Base-by-base conservation (phyloP, 208 protist species). In the Strigomonas culicis region DNA sequence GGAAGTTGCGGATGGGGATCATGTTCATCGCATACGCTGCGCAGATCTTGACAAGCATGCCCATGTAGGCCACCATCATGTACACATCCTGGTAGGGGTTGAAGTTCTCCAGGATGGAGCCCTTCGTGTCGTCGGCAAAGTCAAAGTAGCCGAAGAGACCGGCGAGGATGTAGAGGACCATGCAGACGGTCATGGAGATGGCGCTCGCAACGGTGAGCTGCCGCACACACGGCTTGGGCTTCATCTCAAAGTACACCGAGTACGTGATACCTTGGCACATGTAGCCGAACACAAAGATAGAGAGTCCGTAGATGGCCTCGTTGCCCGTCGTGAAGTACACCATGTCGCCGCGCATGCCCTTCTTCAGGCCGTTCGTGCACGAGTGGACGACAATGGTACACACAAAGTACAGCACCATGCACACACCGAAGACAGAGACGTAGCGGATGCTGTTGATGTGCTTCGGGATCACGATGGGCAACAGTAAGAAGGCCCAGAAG, bases 91-190 rank as follows among this genome's bases (percentile, higher is more conserved):
- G 50, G 31, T 85, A 51, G 15, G 82, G 86, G 51, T 89, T 75
- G 49, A 76, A 90, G 70, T 82, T 86, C 21, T 74, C 41, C 6
- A 89, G 68, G 13, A 83, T 69, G 13, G 77, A 83, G n/a, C 78
- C 78, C 60, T 70, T 21, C 24, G 74, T 68, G 0, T 62, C 49
- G 13, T 62, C 63, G 39, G 39, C 84, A 79, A 95, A 95, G 49
- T 93, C 82, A 46, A 92, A 81, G 74, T 89, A 92, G 22, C 82
- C 84, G 44, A 92, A 90, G 28, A 90, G n/a, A 30, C 86, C 86
- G 11, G 66, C 70, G 3, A 88, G 13, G 47, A 78, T 74, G 67
- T 94, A 94, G n/a, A 94, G 51, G 6, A 86, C 19, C 25, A 70
- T 79, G 68, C 82, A 90, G 32, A 83, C 44, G 15, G 62, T 51